phyloP scores from a whole-genome alignment of 495 filamentous ascomycete genomes.

The Corynascus novoguineensis region DNA sequence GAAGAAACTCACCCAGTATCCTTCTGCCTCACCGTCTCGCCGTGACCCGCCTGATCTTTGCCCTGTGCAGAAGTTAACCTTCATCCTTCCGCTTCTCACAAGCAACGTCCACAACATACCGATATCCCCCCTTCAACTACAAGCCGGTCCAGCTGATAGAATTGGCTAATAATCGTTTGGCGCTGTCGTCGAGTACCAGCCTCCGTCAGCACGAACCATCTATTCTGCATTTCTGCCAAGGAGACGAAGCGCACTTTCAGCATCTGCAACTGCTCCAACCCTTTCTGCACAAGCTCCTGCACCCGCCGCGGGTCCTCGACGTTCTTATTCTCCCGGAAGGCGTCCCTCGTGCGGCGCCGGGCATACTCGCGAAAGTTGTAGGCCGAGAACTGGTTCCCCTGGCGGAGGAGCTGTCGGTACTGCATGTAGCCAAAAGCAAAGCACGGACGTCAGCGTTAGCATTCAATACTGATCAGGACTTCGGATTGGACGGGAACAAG shows the following conservation, averaged over 20 bases:
- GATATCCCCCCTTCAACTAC: constrained; percentile 82
- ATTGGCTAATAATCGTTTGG: constrained; percentile 91
- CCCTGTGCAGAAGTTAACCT: constrained; percentile 47
- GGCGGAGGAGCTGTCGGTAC: constrained; percentile 90
- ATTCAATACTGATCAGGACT: no score
- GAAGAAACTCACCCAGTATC: constrained; percentile 27
- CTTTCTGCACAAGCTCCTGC: constrained; percentile 85
- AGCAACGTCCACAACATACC: constrained; percentile 29
- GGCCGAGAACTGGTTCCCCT: constrained; percentile 77
- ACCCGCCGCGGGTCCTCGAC: constrained; percentile 65
- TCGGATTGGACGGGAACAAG: no score
- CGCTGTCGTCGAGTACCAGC: constrained; percentile 50
- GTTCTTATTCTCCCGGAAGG: constrained; percentile 73
- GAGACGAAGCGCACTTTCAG: constrained; percentile 65
- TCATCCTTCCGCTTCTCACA: neutral
- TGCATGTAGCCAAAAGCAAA: constrained; percentile 29
- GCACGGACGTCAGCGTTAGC: neutral
- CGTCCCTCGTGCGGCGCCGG: constrained; percentile 76
- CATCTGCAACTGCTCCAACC: constrained; percentile 79
- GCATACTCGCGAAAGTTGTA: constrained; percentile 99
- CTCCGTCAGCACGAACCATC: constrained; percentile 3
- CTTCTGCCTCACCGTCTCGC: constrained; percentile 40
- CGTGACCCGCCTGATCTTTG: constrained; percentile 64
- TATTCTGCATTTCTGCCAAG: neutral
- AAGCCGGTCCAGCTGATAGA: constrained; percentile 85